phyloP scores from a whole-genome alignment of 192 early-diverging fungal species.

The Funneliformis geosporum region DNA sequence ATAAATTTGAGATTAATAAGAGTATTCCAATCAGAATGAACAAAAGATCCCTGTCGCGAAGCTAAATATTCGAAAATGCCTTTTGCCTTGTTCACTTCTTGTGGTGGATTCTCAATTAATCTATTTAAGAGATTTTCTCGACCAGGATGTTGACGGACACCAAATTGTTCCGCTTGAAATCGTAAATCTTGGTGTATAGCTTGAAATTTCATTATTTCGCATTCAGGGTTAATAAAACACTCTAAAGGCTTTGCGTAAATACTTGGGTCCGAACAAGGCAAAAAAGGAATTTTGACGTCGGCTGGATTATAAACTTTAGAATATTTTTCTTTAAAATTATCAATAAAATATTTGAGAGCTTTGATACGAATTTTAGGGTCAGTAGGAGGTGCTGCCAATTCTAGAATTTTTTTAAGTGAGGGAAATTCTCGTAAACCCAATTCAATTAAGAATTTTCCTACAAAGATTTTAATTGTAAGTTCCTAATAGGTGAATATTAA shows the following conservation, averaged over 20 bases:
- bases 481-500: neutral
- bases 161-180: slow-evolving; percentile 59
- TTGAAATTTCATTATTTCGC: slow-evolving; percentile 66
- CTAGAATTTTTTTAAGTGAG: slow-evolving; percentile 42
- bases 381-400: slow-evolving; percentile 41
- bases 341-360: slow-evolving; percentile 57
- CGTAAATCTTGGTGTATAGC: slow-evolving; percentile 60
- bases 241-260: slow-evolving; percentile 58
- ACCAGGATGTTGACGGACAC: slow-evolving; percentile 62
- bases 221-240: slow-evolving; percentile 64
- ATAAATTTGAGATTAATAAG: slow-evolving; percentile 61
- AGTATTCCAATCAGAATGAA: slow-evolving; percentile 51
- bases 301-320: slow-evolving; percentile 50
- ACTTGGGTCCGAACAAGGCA: slow-evolving; percentile 53
- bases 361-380: slow-evolving; percentile 40
- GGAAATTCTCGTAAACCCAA: slow-evolving; percentile 54
- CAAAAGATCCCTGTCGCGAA: slow-evolving; percentile 62
- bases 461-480: neutral
- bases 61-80: slow-evolving; percentile 69
- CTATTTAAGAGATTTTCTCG: slow-evolving; percentile 40
- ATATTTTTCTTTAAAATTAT: slow-evolving; percentile 43
- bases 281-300: slow-evolving; percentile 53
- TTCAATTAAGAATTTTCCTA: slow-evolving; percentile 47
- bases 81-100: slow-evolving; percentile 44
- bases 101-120: slow-evolving; percentile 38